phyloP scores from a whole-genome alignment of 2,329 filamentous ascomycete genomes.

The Fusarium sp. region DNA sequence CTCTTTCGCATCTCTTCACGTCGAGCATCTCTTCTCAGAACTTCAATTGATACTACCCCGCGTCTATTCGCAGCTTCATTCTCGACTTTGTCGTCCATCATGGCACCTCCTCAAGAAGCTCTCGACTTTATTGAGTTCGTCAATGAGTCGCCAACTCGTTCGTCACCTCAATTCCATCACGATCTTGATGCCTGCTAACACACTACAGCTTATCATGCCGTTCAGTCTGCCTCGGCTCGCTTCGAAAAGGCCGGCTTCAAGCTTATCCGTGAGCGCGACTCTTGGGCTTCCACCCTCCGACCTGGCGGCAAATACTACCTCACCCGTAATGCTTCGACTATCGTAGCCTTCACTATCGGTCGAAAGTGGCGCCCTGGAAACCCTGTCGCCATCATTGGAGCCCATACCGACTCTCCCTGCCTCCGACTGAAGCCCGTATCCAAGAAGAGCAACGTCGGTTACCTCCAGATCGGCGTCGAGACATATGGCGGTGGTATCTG shows the following conservation, averaged over 20 bases:
- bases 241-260: conserved; percentile 86
- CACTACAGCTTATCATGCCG: conserved; percentile 86
- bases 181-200: conserved; percentile 25
- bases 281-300: conserved; percentile 80
- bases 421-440: conserved; percentile 93
- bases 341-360: conserved; percentile 92
- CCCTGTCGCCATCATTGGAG: conserved; percentile 90
- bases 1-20: conserved; percentile 24
- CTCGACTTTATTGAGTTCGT: conserved; percentile 92
- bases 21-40: conserved; percentile 14
- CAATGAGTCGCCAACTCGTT: conserved; percentile 93
- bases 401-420: conserved; percentile 94
- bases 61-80: conserved; percentile 28
- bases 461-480: conserved; percentile 93
- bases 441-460: conserved; percentile 86
- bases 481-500: conserved; percentile 96
- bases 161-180: conserved; percentile 39
- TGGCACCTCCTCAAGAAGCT: conserved; percentile 66
- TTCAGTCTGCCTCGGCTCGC: conserved; percentile 77
- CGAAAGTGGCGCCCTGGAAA: conserved; percentile 91
- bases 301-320: conserved; percentile 96
- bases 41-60: conserved; percentile 13
- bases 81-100: conserved; percentile 49
- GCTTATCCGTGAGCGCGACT: conserved; percentile 88
- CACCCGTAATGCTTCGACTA: conserved; percentile 90